phyloP scores from a whole-genome alignment of 148 eudicot genomes.

The Dianthus caryophyllus region DNA sequence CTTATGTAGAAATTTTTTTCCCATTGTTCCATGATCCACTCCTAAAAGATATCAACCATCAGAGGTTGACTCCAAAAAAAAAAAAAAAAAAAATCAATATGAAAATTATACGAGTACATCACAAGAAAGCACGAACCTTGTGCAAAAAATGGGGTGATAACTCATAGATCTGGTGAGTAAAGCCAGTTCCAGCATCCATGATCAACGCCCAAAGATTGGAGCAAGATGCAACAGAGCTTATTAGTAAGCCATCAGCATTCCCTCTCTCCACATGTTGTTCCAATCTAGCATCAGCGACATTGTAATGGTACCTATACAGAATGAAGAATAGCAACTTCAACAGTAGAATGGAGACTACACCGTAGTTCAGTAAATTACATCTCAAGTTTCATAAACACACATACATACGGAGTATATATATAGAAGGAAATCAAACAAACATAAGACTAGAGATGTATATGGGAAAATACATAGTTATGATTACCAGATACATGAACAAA shows the following conservation, averaged over 20 bases:
- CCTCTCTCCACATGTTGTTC: slow-evolving; percentile 86
- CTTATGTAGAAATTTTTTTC: slow-evolving; percentile 85
- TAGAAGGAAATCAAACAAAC: too few relatives aligned
- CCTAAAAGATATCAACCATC: slow-evolving; percentile 34
- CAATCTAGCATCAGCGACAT: slow-evolving; percentile 81
- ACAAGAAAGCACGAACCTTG: slow-evolving; percentile 43
- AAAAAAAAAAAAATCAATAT: neutral
- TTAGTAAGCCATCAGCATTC: slow-evolving; percentile 65
- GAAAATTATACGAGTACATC: neutral
- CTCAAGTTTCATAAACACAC: too few relatives aligned
- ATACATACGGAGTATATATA: too few relatives aligned
- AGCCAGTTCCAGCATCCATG: slow-evolving; percentile 92
- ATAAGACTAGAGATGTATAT: too few relatives aligned
- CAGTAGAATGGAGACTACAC: neutral
- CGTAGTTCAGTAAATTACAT: too few relatives aligned
- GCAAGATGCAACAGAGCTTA: slow-evolving; percentile 77
- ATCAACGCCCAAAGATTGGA: slow-evolving; percentile 83
- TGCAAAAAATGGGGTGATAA: slow-evolving; percentile 70
- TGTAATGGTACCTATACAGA: slow-evolving; percentile 67
- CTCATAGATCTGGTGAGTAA: slow-evolving; percentile 67
- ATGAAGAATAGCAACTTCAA: slow-evolving; percentile 9
- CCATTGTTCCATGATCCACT: slow-evolving; percentile 97
- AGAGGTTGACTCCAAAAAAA: neutral
- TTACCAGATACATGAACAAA: neutral
- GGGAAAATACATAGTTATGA: neutral